phyloP scores from a whole-genome alignment of 2,329 filamentous ascomycete species.

The Fusarium verrucosum region DNA sequence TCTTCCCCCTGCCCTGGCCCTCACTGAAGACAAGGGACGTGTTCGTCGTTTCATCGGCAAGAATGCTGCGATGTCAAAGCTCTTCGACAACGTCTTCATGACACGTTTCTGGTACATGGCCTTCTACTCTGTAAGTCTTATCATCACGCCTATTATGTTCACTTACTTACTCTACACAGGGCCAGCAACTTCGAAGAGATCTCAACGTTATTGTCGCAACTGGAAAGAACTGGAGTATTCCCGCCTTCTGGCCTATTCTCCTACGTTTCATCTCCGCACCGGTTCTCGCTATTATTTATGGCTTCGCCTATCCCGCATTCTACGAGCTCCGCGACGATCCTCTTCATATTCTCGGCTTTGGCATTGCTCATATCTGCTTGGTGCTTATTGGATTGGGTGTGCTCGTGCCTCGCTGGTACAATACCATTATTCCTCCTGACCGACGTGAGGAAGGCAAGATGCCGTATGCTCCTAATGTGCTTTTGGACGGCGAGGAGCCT shows the following conservation, averaged over 20 bases:
- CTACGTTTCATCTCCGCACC: slow-evolving; percentile 61
- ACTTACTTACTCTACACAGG: slow-evolving; percentile 48
- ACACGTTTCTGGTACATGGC: slow-evolving; percentile 61
- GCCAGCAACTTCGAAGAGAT: slow-evolving; percentile 64
- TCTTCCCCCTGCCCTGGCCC: slow-evolving; percentile 54
- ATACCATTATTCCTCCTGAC: slow-evolving; percentile 59
- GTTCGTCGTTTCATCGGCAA: slow-evolving; percentile 48
- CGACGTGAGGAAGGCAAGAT: slow-evolving; percentile 58
- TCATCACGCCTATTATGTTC: background rate
- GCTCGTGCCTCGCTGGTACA: slow-evolving; percentile 63
- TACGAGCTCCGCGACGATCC: slow-evolving; percentile 59
- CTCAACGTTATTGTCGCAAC: slow-evolving; percentile 63
- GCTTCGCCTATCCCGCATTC: slow-evolving; percentile 62
- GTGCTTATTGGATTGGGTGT: slow-evolving; percentile 59
- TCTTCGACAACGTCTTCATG: slow-evolving; percentile 53
- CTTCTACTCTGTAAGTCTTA: slow-evolving; percentile 63
- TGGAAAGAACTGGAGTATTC: slow-evolving; percentile 66
- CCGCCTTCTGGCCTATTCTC: slow-evolving; percentile 59
- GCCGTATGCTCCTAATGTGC: slow-evolving; percentile 39
- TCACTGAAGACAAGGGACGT: slow-evolving; percentile 49
- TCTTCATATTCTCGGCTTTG: slow-evolving; percentile 61
- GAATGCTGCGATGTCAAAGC: slow-evolving; percentile 1
- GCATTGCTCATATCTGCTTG: slow-evolving; percentile 57
- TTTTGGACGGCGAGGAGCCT: slow-evolving; percentile 27
- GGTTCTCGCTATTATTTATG: slow-evolving; percentile 61